Evolutionary conservation across 306 rosid genomes (phyloP).

Genomic region (Dalbergia cochinchinensis): DNA sequence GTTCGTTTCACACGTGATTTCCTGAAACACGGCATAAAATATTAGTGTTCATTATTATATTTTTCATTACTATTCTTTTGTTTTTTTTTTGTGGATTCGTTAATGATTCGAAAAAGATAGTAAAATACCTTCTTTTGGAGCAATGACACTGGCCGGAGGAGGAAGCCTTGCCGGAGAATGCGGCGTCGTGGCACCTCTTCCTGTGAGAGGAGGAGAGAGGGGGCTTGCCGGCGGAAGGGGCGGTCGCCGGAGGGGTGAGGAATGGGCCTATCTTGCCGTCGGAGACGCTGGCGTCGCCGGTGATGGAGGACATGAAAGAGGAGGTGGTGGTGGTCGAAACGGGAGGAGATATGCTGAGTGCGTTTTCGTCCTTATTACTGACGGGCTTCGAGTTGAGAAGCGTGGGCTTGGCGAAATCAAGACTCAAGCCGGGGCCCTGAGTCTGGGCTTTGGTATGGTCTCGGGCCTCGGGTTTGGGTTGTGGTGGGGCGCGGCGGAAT

Average conservation of each 20-base stretch:
- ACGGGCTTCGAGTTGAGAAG: constrained; percentile 24
- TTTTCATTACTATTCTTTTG: background rate
- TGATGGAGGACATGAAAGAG: constrained; percentile 69
- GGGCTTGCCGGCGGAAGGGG: constrained; percentile 59
- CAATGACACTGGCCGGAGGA: constrained; percentile 73
- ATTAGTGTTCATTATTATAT: background rate
- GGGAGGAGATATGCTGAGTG: constrained; percentile 39
- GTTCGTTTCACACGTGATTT: constrained; percentile 64
- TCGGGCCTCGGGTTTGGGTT: background rate
- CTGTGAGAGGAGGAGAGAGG: constrained; percentile 64
- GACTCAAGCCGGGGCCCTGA: background rate
- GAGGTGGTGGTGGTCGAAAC: constrained; percentile 59
- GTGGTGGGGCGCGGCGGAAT: constrained; percentile 76
- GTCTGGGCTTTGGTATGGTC: background rate
- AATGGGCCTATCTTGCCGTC: constrained; percentile 63
- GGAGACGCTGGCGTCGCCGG: constrained; percentile 84
- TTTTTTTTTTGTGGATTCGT: background rate
- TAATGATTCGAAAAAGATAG: background rate
- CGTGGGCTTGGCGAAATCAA: constrained; percentile 45
- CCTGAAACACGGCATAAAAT: constrained; percentile 40
- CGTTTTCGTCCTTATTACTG: constrained; percentile 41
- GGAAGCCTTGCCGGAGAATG: constrained; percentile 47
- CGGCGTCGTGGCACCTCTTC: constrained; percentile 60
- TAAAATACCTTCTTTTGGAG: constrained; percentile 72
- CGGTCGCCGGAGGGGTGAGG: constrained; percentile 40